Conservation (phyloP, 1,139 yeast species). For the Protomyces lactucae-debilis region DNA sequence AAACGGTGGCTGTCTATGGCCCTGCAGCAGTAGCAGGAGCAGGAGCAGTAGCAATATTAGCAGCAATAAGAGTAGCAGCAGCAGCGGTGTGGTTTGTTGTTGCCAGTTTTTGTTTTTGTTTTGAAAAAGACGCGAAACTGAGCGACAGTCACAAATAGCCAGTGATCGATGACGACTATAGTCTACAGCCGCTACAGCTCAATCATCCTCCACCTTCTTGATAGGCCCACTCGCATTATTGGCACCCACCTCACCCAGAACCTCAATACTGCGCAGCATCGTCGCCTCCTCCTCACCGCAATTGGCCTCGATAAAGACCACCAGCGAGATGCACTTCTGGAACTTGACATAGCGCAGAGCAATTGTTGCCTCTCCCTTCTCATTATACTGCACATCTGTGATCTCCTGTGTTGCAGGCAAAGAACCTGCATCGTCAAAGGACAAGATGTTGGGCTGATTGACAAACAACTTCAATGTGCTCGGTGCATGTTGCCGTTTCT, state of each 20-base stretch:
- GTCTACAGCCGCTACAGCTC: not conserved
- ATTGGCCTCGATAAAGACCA: constrained; percentile 29
- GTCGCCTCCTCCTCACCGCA: constrained; percentile 28
- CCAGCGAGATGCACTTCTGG: constrained; percentile 28
- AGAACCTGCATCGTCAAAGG: constrained; percentile 29
- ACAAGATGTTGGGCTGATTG: constrained; percentile 25
- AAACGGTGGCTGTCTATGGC: too few species aligned
- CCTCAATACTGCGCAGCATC: constrained; percentile 14
- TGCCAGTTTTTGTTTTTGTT: not conserved
- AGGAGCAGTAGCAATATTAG: too few species aligned
- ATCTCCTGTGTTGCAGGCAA: constrained; percentile 25
- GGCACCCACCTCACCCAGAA: constrained; percentile 20
- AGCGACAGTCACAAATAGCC: not conserved
- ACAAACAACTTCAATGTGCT: constrained; percentile 20
- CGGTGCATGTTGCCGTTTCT: constrained; percentile 21
- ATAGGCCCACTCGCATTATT: constrained; percentile 16
- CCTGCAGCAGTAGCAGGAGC: too few species aligned
- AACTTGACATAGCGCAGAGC: constrained; percentile 30
- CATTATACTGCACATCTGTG: constrained; percentile 19
- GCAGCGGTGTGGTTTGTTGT: not conserved
- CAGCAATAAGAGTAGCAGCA: too few species aligned
- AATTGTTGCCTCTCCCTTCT: constrained; percentile 21
- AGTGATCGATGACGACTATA: too few species aligned
- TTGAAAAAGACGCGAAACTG: not conserved
- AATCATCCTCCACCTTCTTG: constrained; percentile 11